These are phyloP conservation scores for Oryza australiensis DNA, from an alignment of 176 grass and related monocot genomes.

Conservation along the genomic window DNA sequence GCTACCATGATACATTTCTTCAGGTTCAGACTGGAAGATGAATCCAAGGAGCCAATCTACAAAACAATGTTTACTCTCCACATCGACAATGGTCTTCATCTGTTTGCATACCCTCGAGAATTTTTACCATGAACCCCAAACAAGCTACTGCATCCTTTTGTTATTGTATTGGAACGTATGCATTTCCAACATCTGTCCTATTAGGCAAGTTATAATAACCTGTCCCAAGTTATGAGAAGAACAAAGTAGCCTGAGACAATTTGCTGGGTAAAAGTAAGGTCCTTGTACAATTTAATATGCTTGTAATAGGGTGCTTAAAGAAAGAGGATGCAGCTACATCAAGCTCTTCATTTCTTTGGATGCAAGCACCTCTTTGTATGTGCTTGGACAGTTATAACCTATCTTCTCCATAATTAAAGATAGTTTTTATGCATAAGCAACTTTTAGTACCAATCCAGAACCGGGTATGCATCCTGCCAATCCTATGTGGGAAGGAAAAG, in stretches of 20 bases:
- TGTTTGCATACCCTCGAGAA: conserved; percentile 22
- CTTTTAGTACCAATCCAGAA: no score
- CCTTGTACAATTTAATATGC: neutral
- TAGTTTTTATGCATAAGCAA: neutral
- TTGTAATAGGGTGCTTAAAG: neutral
- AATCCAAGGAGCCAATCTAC: conserved; percentile 39
- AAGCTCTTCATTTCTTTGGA: neutral
- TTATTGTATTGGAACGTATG: conserved; percentile 22
- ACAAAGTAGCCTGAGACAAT: neutral
- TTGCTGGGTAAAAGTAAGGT: neutral
- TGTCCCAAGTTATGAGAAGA: neutral
- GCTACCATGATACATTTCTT: conserved; percentile 57
- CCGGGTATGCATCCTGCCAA: neutral
- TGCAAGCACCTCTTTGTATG: neutral
- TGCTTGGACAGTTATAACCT: neutral
- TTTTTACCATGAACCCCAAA: conserved; percentile 25
- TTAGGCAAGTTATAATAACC: neutral
- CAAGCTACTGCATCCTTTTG: neutral
- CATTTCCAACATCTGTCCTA: neutral
- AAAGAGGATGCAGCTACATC: neutral
- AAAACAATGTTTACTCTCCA: conserved; percentile 64
- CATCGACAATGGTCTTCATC: conserved; percentile 55
- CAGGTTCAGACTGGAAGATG: conserved; percentile 65
- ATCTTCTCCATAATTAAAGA: neutral
- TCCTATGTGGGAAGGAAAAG: neutral